Percentiles rank a stretch among this genome's conserved stretches.
These are phyloP conservation scores for Fusarium graminum DNA, from an alignment of 2,329 filamentous ascomycete genomes.

Conservation along the genomic window DNA sequence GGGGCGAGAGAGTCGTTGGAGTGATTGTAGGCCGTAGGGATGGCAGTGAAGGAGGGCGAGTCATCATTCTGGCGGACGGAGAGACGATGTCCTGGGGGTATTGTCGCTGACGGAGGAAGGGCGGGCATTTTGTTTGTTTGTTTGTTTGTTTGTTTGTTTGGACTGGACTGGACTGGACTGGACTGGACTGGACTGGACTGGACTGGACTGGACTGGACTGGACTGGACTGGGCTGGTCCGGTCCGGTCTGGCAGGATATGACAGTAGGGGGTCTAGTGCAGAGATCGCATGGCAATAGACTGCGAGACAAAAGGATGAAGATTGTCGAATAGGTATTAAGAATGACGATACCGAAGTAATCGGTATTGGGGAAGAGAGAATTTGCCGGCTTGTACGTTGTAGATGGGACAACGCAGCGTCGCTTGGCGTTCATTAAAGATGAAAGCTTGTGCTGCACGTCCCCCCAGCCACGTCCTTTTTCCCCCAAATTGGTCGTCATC, in stretches of 20 bases:
- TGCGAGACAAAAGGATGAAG: neutral
- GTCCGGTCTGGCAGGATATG: neutral
- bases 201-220: too few relatives aligned
- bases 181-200: too few relatives aligned
- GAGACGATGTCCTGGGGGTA: conserved; percentile 34
- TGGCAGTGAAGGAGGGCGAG: conserved; percentile 48
- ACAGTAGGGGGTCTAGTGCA: neutral
- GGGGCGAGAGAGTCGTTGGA: conserved; percentile 58
- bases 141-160: neutral
- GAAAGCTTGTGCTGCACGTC: conserved; percentile 17
- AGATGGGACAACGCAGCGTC: conserved; percentile 12
- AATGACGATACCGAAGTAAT: neutral
- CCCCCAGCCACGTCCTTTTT: conserved; percentile 38
- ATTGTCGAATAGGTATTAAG: neutral
- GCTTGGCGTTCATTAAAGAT: conserved; percentile 22
- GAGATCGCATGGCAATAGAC: conserved; percentile 17
- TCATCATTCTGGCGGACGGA: conserved; percentile 39
- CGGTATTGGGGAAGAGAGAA: neutral
- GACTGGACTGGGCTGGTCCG: too few relatives aligned
- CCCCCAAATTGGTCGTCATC: conserved; percentile 20
- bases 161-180: too few relatives aligned
- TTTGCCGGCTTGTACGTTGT: conserved; percentile 5
- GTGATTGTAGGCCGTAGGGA: conserved; percentile 55
- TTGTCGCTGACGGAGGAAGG: conserved; percentile 32
- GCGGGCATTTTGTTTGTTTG: conserved; percentile 30